These are phyloP conservation scores for Amaranthus hypochondriacus DNA, from an alignment of 148 eudicot genomes.

Conservation along the genomic window DNA sequence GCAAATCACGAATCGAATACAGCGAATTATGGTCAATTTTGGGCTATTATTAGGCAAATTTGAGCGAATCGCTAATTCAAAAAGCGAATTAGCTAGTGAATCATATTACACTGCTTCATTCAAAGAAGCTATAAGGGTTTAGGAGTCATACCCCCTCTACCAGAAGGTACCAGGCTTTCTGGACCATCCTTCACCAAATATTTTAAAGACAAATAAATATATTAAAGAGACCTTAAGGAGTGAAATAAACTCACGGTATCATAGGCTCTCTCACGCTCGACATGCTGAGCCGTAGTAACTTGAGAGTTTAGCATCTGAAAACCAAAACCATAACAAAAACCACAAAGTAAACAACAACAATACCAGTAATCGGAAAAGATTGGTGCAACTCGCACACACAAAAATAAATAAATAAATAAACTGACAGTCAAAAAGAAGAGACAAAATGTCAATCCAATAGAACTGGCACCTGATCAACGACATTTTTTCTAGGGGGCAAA, in stretches of 20 bases:
- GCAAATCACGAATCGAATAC: no score
- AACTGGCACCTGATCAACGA: conserved; percentile 62
- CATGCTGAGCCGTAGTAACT: conserved; percentile 83
- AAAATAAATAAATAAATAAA: neutral
- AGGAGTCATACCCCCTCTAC: no score
- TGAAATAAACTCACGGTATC: conserved; percentile 50
- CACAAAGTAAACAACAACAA: neutral
- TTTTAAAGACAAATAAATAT: no score
- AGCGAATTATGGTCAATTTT: no score
- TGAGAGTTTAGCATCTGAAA: conserved; percentile 85
- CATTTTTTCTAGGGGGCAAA: conserved; percentile 56
- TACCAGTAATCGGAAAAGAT: neutral
- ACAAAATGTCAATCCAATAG: no score
- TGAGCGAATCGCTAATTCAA: no score
- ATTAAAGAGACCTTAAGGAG: neutral
- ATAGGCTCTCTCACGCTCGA: conserved; percentile 92
- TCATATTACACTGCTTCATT: no score
- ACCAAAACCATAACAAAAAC: conserved; percentile 13
- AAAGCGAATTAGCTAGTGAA: no score
- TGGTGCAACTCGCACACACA: neutral
- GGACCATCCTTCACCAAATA: no score
- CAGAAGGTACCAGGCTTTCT: no score
- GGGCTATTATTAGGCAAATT: no score
- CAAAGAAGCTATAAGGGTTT: no score
- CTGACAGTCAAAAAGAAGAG: neutral